Percentiles rank a stretch among this genome's conserved stretches.
These are phyloP conservation scores for Coniella vitis DNA, from an alignment of 2,329 filamentous ascomycete species.

Conservation along the genomic window DNA sequence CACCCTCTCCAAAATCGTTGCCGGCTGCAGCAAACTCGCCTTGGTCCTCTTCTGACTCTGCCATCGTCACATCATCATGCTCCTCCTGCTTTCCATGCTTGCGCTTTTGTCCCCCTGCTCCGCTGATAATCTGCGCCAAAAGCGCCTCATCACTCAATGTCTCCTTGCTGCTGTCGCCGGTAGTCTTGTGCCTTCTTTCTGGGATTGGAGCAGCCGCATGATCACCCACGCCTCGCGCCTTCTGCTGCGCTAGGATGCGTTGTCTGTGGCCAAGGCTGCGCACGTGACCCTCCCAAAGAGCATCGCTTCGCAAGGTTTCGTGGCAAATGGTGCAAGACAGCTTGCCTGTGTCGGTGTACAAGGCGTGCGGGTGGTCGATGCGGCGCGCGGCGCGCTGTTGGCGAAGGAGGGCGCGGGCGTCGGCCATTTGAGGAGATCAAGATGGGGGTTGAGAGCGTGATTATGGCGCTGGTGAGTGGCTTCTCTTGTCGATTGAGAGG, in stretches of 20 bases:
- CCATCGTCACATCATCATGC: slow-evolving; percentile 28
- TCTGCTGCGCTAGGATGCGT: slow-evolving; percentile 22
- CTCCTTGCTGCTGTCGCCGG: slow-evolving; percentile 14
- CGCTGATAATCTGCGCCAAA: slow-evolving; percentile 13
- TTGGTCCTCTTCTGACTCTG: slow-evolving; percentile 22
- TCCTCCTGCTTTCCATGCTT: slow-evolving; percentile 19
- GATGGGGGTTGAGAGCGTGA: neutral
- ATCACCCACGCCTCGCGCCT: slow-evolving; percentile 12
- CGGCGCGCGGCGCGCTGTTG: slow-evolving; percentile 69
- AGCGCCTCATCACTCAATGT: slow-evolving; percentile 24
- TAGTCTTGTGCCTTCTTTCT: slow-evolving; percentile 1
- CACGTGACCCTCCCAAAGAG: slow-evolving; percentile 60
- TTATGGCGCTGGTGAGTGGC: no score
- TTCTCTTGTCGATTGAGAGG: no score
- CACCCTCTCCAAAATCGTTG: no score
- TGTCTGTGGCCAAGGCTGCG: slow-evolving; percentile 41
- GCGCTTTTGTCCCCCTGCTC: slow-evolving; percentile 20
- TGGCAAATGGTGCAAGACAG: slow-evolving; percentile 63
- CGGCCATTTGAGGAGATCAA: slow-evolving; percentile 51
- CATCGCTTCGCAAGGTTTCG: slow-evolving; percentile 57
- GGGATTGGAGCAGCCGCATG: no score
- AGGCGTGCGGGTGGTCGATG: slow-evolving; percentile 62
- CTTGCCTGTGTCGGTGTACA: slow-evolving; percentile 61
- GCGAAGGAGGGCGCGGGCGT: slow-evolving; percentile 72
- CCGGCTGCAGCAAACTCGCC: no score